These are phyloP conservation scores for Lunasporangiospora selenospora DNA, from an alignment of 192 early-diverging fungal genomes.

Conservation along the genomic window DNA sequence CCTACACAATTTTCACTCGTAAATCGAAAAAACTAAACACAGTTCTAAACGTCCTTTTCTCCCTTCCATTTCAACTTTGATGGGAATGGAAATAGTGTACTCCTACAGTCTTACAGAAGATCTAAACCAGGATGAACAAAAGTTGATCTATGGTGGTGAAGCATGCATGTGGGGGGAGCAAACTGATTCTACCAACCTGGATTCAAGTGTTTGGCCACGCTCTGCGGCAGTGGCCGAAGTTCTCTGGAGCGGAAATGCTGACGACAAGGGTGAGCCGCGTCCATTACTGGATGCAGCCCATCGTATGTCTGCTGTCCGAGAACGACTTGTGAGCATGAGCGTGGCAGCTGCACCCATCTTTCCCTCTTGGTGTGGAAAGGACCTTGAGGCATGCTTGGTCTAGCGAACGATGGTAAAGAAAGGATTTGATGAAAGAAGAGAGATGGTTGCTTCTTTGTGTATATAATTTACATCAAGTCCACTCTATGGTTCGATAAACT, in stretches of 20 bases:
- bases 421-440: too few species aligned
- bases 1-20: neutral
- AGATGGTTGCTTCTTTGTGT: too few species aligned
- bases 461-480: too few species aligned
- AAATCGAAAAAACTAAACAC: neutral
- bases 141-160: conserved; percentile 58
- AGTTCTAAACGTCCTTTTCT: neutral
- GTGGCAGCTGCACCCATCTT: conserved; percentile 73
- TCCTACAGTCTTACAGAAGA: conserved; percentile 32
- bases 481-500: too few species aligned
- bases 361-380: conserved; percentile 71
- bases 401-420: too few species aligned
- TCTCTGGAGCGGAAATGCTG: conserved; percentile 65
- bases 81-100: too few species aligned
- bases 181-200: conserved; percentile 65
- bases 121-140: conserved; percentile 23
- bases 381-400: conserved; percentile 22
- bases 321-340: conserved; percentile 70
- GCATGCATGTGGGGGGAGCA: conserved; percentile 79
- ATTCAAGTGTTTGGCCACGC: conserved; percentile 76
- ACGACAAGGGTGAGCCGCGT: conserved; percentile 57
- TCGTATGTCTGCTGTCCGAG: conserved; percentile 72
- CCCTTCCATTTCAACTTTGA: neutral
- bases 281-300: conserved; percentile 65
- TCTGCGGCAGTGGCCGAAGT: conserved; percentile 75